Conservation (phyloP, 2,329 filamentous ascomycete species). For the Fusarium xyrophilum region DNA sequence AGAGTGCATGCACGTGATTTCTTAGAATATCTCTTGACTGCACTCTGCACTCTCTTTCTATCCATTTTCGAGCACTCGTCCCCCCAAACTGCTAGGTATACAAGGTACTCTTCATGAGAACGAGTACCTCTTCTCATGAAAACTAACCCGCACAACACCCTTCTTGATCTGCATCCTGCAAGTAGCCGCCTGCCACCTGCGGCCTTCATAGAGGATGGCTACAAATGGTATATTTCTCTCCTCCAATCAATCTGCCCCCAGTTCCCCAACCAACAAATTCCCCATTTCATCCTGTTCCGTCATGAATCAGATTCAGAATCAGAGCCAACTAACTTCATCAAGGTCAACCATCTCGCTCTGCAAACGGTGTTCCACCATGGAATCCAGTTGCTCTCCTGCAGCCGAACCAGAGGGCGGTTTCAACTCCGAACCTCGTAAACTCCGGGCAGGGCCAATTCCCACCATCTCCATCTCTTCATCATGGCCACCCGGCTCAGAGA, state of each 20-base stretch:
- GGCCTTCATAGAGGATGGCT: conserved; percentile 42
- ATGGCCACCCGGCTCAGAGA: conserved; percentile 27
- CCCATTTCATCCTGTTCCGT: background rate
- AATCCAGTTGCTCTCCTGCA: conserved; percentile 52
- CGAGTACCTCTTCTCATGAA: conserved; percentile 23
- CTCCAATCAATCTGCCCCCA: background rate
- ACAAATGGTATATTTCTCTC: conserved; percentile 41
- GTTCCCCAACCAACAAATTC: background rate
- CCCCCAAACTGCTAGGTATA: background rate
- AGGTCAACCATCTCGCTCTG: conserved; percentile 43
- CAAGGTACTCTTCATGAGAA: conserved; percentile 35
- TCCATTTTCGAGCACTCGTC: background rate
- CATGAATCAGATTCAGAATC: no score
- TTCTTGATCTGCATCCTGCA: conserved; percentile 35
- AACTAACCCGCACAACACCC: conserved; percentile 31
- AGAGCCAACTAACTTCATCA: conserved; percentile 23
- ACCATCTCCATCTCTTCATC: conserved; percentile 31
- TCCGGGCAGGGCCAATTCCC: conserved; percentile 38
- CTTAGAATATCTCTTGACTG: background rate
- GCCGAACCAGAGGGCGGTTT: conserved; percentile 45
- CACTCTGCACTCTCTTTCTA: conserved; percentile 19
- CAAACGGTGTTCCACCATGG: conserved; percentile 47
- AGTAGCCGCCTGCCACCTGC: conserved; percentile 30
- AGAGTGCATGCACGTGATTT: conserved; percentile 5
- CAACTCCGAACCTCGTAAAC: conserved; percentile 40